Percentiles rank a stretch among this genome's conserved stretches.
phyloP scores from a whole-genome alignment of 2,329 filamentous ascomycete species.

The Fusarium sublunatum region DNA sequence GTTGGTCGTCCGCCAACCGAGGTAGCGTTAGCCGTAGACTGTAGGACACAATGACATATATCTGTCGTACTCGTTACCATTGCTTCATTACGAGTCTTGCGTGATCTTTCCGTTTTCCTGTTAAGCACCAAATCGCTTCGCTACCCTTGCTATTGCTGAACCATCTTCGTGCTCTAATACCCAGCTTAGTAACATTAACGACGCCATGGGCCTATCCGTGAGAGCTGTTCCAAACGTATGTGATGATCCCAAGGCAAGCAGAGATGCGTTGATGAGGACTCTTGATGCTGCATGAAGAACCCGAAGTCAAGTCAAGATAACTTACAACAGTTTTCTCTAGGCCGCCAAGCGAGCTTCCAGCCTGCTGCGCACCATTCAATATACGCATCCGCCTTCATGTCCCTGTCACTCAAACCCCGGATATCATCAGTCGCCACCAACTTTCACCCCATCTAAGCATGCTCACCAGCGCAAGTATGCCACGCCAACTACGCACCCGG shows the following conservation, averaged over 20 bases:
- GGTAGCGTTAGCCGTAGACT: slow-evolving; percentile 6
- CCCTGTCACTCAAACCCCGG: slow-evolving; percentile 93
- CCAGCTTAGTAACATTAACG: slow-evolving; percentile 15
- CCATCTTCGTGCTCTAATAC: background rate
- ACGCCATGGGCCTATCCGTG: slow-evolving; percentile 47
- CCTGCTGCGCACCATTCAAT: slow-evolving; percentile 89
- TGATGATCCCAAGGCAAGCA: slow-evolving; percentile 5
- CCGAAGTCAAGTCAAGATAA: background rate
- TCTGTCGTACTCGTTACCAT: slow-evolving; percentile 23
- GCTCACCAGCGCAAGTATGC: slow-evolving; percentile 66
- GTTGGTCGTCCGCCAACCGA: slow-evolving; percentile 37
- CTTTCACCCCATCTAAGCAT: slow-evolving; percentile 62
- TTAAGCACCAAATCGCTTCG: background rate
- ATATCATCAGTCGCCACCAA: slow-evolving; percentile 74
- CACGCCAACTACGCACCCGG: slow-evolving; percentile 72
- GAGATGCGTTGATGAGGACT: background rate
- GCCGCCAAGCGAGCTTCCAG: slow-evolving; percentile 73
- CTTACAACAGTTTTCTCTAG: slow-evolving; percentile 49
- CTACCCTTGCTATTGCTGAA: background rate
- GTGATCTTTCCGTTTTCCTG: slow-evolving; percentile 11
- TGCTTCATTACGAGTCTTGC: slow-evolving; percentile 12
- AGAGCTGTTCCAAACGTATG: slow-evolving; percentile 52
- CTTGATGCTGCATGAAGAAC: background rate
- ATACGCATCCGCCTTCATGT: slow-evolving; percentile 85
- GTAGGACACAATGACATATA: slow-evolving; percentile 4